Evolutionary conservation across 2,329 filamentous ascomycete species (phyloP), one percentile per base, ranked within the genome.

Genomic region (Pyrenochaeta sp.): DNA sequence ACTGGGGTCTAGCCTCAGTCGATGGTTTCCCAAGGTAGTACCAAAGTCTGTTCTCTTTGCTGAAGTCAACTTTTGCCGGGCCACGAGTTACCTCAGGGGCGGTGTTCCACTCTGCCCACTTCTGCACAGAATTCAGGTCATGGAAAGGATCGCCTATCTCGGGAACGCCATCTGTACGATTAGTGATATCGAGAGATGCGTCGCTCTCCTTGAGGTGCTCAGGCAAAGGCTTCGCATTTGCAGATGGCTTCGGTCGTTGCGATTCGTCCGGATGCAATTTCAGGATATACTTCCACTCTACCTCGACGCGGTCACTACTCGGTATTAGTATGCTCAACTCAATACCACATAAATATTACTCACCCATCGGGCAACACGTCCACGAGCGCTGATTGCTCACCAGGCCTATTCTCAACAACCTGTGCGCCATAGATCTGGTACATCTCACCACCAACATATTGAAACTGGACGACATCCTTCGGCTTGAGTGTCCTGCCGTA

Each of bases 371-470:
- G 94, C 66, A 98, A 82, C 62, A 97, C 85, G 68, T 96, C 91
- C 40, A 98, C 78, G 28, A 97, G 82, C 24, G 96, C 79, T 55
- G 85, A 90, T 73, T 91, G 86, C 79, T 97, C 94, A 52, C 87
- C 87, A 19, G 80, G 80, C 58, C 91, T 84, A 66, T 97, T 98
- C 79, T 97, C 91, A 25, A 95, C 84, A 47, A 99, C 89, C 52
- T 92, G 83, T 51, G 93, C 95, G 37, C 93, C 95, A 78, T 96
- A 96, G 42, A 98, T 95, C 55, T 98, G 92, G 37, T 91, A 89
- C 60, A 97, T 91, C 28, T 91, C 88, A 74, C 89, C 86, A 39
- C 72, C 74, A 78, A 90, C 82, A 74, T 90, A 90, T 77, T 99
- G 95, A 73, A 95, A 86, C 75, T 99, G 95, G 64, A 95, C 90